phyloP scores from a whole-genome alignment of 2,329 filamentous ascomycete genomes.

The Pseudocercospora pini-densiflorae region DNA sequence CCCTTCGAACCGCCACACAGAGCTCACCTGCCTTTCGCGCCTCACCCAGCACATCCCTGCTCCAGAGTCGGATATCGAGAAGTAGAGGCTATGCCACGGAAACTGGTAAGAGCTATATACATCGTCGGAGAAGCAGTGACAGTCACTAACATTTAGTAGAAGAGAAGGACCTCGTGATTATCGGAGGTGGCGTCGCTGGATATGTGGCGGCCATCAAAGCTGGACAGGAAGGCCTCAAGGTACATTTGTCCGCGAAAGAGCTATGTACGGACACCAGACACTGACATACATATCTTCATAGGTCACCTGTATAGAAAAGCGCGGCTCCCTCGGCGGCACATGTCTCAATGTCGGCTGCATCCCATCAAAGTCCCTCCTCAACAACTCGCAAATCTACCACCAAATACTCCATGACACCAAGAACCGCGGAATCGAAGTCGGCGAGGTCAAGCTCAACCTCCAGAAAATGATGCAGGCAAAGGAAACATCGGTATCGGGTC shows the following conservation, averaged over 20 bases:
- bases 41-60: constrained; percentile 48
- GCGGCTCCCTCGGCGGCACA: constrained; percentile 90
- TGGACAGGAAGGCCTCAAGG: constrained; percentile 95
- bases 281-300: constrained; percentile 43
- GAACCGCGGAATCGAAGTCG: constrained; percentile 94
- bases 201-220: constrained; percentile 99
- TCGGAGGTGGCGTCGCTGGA: constrained; percentile 96
- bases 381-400: constrained; percentile 99
- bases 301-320: constrained; percentile 99
- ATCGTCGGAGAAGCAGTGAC: constrained; percentile 1
- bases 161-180: constrained; percentile 96
- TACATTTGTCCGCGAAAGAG: constrained; percentile 45
- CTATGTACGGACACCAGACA: constrained; percentile 3
- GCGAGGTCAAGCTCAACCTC: constrained; percentile 96
- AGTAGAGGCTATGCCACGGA: constrained; percentile 62
- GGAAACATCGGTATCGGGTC: constrained; percentile 81
- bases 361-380: constrained; percentile 98
- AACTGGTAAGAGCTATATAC: constrained; percentile 46
- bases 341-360: constrained; percentile 99
- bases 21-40: constrained; percentile 28
- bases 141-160: constrained; percentile 58
- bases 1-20: constrained; percentile 29
- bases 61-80: constrained; percentile 57
- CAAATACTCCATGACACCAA: constrained; percentile 94
- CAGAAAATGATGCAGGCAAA: constrained; percentile 98